Evolutionary conservation across 208 protist species (phyloP).

Genomic region (Trypanosoma rangeli): DNA sequence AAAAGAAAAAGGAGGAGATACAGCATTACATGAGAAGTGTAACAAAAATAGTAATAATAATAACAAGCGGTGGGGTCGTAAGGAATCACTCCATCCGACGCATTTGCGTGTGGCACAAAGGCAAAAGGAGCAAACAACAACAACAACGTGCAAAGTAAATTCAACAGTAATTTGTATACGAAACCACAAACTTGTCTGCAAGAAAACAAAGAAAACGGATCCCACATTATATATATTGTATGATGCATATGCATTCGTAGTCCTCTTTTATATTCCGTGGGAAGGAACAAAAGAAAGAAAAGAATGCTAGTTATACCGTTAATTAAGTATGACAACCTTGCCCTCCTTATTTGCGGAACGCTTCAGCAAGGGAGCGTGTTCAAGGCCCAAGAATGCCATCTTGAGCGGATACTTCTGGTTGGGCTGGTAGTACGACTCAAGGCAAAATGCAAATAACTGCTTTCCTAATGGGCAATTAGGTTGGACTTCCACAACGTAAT

Average conservation of each 20-base stretch:
- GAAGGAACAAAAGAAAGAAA: constrained; percentile 4
- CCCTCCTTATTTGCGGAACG: constrained; percentile 49
- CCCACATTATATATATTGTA: too few relatives aligned
- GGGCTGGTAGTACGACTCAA: constrained; percentile 45
- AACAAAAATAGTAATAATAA: too few relatives aligned
- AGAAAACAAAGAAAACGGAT: too few relatives aligned
- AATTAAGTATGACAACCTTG: constrained; percentile 83
- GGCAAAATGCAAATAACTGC: constrained; percentile 63
- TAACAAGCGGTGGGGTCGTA: not conserved
- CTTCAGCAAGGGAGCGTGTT: constrained; percentile 73
- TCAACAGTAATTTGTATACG: constrained; percentile 2
- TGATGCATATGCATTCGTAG: too few relatives aligned
- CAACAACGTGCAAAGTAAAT: constrained; percentile 15
- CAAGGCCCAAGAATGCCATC: constrained; percentile 82
- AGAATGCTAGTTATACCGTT: constrained; percentile 4
- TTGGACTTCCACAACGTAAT: constrained; percentile 55
- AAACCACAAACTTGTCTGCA: too few relatives aligned
- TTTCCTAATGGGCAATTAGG: constrained; percentile 59
- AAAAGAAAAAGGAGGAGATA: constrained; percentile 19
- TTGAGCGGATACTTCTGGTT: constrained; percentile 66
- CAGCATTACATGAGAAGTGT: not conserved
- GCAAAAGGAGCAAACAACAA: constrained; percentile 3
- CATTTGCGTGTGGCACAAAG: not conserved
- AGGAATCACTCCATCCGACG: constrained; percentile 1
- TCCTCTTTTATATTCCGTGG: not conserved